These are phyloP conservation scores for Kluyveromyces siamensis DNA, from an alignment of 805 yeast species.

Conservation along the genomic window DNA sequence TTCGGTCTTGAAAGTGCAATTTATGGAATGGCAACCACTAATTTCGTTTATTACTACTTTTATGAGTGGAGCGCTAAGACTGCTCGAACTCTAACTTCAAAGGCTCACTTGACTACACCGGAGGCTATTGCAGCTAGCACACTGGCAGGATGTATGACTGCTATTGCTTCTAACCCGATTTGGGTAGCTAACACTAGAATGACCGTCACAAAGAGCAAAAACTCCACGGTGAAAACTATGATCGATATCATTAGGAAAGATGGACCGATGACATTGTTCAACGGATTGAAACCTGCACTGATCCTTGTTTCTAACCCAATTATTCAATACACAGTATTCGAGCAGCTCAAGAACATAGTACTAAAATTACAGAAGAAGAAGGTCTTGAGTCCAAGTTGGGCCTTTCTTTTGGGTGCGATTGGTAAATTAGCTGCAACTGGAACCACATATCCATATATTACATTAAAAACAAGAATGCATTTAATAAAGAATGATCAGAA, in stretches of 20 bases:
- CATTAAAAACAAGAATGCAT: slow-evolving; percentile 85
- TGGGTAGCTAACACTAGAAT: slow-evolving; percentile 93
- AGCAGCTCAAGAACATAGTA: slow-evolving; percentile 66
- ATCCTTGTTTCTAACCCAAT: slow-evolving; percentile 82
- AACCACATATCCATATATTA: slow-evolving; percentile 84
- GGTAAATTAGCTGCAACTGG: slow-evolving; percentile 87
- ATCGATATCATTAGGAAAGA: slow-evolving; percentile 57
- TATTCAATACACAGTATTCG: slow-evolving; percentile 85
- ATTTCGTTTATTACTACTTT: slow-evolving; percentile 84
- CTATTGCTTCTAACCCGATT: slow-evolving; percentile 75
- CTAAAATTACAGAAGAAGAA: slow-evolving; percentile 40
- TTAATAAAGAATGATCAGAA: slow-evolving; percentile 30
- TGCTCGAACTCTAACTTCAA: slow-evolving; percentile 24
- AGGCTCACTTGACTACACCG: slow-evolving; percentile 41
- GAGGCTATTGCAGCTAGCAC: slow-evolving; percentile 75
- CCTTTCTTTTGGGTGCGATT: slow-evolving; percentile 79
- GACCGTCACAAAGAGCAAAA: slow-evolving; percentile 45
- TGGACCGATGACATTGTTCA: slow-evolving; percentile 64
- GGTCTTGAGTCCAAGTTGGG: slow-evolving; percentile 56
- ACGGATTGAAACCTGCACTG: slow-evolving; percentile 83
- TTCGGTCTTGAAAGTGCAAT: slow-evolving; percentile 84
- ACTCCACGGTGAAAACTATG: slow-evolving; percentile 47
- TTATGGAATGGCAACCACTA: slow-evolving; percentile 77
- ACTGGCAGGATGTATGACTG: slow-evolving; percentile 80
- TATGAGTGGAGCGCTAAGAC: slow-evolving; percentile 61